Percentiles rank a stretch among this genome's conserved stretches.
Conservation (phyloP, 345 rosid genomes). For the Citrus glauca region DNA sequence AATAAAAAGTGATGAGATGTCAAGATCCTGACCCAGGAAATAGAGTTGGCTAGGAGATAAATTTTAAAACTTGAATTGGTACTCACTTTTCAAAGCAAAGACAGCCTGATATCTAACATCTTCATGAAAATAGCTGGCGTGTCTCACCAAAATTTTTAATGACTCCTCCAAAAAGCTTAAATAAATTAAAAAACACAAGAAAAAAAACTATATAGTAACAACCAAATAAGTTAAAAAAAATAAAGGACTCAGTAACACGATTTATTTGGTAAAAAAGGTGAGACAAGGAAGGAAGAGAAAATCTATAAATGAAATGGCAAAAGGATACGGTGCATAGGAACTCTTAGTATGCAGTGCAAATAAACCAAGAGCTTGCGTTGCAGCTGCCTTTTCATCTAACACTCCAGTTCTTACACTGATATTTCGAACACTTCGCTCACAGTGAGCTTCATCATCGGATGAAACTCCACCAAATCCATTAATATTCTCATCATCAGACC, state of each 20-base stretch:
- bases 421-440: slow-evolving; percentile 90
- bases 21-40: background rate
- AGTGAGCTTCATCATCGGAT: slow-evolving; percentile 98
- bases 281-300: background rate
- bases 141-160: slow-evolving; percentile 72
- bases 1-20: background rate
- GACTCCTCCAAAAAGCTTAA: slow-evolving; percentile 90
- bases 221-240: slow-evolving; percentile 63
- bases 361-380: slow-evolving; percentile 97
- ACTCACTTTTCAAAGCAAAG: slow-evolving; percentile 80
- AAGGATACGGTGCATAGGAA: slow-evolving; percentile 91
- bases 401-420: slow-evolving; percentile 97
- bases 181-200: slow-evolving; percentile 45
- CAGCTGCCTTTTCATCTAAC: slow-evolving; percentile 99
- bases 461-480: slow-evolving; percentile 91
- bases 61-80: background rate
- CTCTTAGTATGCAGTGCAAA: slow-evolving; percentile 88
- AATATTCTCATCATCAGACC: slow-evolving; percentile 83
- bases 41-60: background rate
- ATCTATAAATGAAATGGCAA: background rate
- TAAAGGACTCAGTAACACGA: slow-evolving; percentile 37
- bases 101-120: slow-evolving; percentile 98
- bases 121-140: slow-evolving; percentile 93
- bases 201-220: slow-evolving; percentile 5
- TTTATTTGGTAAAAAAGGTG: background rate